Conservation (phyloP, 2,329 filamentous ascomycete species). For the Fusarium torreyae region DNA sequence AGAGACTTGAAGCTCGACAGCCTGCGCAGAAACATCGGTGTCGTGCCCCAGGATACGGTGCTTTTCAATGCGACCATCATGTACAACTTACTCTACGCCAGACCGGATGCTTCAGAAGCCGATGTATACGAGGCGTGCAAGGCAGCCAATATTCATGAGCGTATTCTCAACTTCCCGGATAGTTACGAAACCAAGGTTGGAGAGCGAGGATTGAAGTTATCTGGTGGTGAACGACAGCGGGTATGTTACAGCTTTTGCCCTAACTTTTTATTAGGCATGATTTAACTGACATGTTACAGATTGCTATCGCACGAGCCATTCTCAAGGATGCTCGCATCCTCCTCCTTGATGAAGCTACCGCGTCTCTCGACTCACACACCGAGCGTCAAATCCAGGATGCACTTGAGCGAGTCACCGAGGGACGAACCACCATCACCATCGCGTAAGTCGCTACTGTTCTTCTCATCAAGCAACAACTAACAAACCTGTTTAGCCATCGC, state of each 20-base stretch:
- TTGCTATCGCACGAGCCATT: slow-evolving; percentile 75
- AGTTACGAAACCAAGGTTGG: slow-evolving; percentile 69
- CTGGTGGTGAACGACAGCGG: slow-evolving; percentile 73
- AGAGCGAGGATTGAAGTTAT: slow-evolving; percentile 68
- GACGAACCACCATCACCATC: slow-evolving; percentile 68
- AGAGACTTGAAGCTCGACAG: slow-evolving; percentile 59
- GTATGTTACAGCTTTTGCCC: slow-evolving; percentile 50
- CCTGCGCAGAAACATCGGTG: slow-evolving; percentile 60
- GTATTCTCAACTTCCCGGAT: slow-evolving; percentile 67
- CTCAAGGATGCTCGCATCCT: slow-evolving; percentile 79
- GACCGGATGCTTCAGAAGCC: slow-evolving; percentile 62
- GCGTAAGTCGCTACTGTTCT: slow-evolving; percentile 53
- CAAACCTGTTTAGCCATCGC: slow-evolving; percentile 60
- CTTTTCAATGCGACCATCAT: slow-evolving; percentile 70
- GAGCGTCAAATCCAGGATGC: slow-evolving; percentile 71
- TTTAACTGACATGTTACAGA: slow-evolving; percentile 41
- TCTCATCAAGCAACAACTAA: background rate
- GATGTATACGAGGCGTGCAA: slow-evolving; percentile 67
- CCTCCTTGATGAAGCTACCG: slow-evolving; percentile 80
- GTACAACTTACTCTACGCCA: slow-evolving; percentile 69
- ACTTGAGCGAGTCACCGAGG: slow-evolving; percentile 62
- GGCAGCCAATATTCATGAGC: slow-evolving; percentile 69
- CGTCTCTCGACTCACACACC: slow-evolving; percentile 75
- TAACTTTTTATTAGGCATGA: no score
- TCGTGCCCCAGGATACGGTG: slow-evolving; percentile 62